A percentile compares a stretch with the other conserved stretches of the same genome.
These are phyloP conservation scores for Mycoemilia scoparia DNA, from an alignment of 192 early-diverging fungal genomes.

Conservation along the genomic window DNA sequence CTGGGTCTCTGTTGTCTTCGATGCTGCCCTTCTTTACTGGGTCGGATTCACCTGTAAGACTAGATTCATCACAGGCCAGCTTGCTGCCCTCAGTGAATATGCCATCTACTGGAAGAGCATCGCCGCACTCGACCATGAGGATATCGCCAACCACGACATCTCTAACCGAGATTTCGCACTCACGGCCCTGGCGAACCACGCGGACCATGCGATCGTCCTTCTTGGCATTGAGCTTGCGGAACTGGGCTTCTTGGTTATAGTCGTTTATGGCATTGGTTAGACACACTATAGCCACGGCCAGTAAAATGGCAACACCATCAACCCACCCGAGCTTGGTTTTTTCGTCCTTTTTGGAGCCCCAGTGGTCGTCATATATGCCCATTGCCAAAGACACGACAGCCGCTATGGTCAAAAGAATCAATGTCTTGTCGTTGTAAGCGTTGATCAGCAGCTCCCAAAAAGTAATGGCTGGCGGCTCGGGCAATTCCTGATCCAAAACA, in stretches of 20 bases:
- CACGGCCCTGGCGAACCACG: constrained; percentile 52
- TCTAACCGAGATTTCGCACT: constrained; percentile 51
- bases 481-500: too few relatives aligned
- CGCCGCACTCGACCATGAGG: constrained; percentile 68
- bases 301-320: constrained; percentile 66
- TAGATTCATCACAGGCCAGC: constrained; percentile 72
- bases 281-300: constrained; percentile 73
- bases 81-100: constrained; percentile 62
- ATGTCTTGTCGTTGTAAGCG: constrained; percentile 53
- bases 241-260: constrained; percentile 77
- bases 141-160: constrained; percentile 87
- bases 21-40: constrained; percentile 54
- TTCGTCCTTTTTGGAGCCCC: constrained; percentile 37
- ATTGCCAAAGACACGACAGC: constrained; percentile 64
- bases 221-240: constrained; percentile 70
- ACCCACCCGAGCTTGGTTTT: constrained; percentile 66
- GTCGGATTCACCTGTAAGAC: constrained; percentile 82
- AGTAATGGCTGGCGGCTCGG: constrained; percentile 30
- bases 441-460: constrained; percentile 35
- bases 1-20: constrained; percentile 38
- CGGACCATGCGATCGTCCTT: constrained; percentile 70
- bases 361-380: constrained; percentile 67
- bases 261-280: constrained; percentile 81
- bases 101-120: constrained; percentile 90
- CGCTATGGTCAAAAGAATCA: constrained; percentile 71